Evolutionary conservation across 2,329 filamentous ascomycete species (phyloP).

Genomic region (Macrophomina pseudophaseolina): DNA sequence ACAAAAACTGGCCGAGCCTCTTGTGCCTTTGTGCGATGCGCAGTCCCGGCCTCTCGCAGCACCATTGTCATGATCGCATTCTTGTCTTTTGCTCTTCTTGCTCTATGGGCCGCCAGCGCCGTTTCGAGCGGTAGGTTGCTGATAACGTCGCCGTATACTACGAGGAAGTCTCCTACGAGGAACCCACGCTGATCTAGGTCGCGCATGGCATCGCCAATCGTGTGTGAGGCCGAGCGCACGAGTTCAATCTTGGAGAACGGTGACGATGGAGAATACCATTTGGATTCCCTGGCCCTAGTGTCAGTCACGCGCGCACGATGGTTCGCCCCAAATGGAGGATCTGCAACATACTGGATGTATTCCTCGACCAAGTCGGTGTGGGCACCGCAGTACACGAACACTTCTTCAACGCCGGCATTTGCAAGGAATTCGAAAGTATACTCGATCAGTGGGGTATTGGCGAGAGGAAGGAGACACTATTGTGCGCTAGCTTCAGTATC

Average conservation of each 20-base stretch:
- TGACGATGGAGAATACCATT: conserved; percentile 73
- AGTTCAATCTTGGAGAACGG: conserved; percentile 83
- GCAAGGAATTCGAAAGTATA: conserved; percentile 97
- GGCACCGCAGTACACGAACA: conserved; percentile 88
- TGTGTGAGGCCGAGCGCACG: conserved; percentile 83
- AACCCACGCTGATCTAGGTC: conserved; percentile 86
- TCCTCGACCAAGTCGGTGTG: conserved; percentile 86
- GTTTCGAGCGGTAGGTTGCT: conserved; percentile 85
- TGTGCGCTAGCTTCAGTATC: conserved; percentile 32
- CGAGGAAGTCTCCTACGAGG: conserved; percentile 87
- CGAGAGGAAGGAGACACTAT: conserved; percentile 89
- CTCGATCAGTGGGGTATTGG: conserved; percentile 93
- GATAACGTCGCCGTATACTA: conserved; percentile 91
- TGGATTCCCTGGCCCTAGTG: conserved; percentile 62
- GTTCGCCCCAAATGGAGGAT: neutral
- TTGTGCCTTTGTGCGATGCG: conserved; percentile 77
- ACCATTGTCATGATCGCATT: conserved; percentile 99
- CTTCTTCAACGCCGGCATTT: conserved; percentile 91
- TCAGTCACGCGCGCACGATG: neutral
- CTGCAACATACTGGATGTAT: conserved; percentile 68
- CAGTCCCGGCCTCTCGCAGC: conserved; percentile 74
- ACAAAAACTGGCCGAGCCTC: conserved; percentile 83
- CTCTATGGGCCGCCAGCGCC: conserved; percentile 78
- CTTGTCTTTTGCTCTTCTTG: conserved; percentile 80
- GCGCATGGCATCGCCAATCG: conserved; percentile 91